Base-by-base conservation (phyloP, 2,329 filamentous ascomycete genomes). In the Alternaria sp. region DNA sequence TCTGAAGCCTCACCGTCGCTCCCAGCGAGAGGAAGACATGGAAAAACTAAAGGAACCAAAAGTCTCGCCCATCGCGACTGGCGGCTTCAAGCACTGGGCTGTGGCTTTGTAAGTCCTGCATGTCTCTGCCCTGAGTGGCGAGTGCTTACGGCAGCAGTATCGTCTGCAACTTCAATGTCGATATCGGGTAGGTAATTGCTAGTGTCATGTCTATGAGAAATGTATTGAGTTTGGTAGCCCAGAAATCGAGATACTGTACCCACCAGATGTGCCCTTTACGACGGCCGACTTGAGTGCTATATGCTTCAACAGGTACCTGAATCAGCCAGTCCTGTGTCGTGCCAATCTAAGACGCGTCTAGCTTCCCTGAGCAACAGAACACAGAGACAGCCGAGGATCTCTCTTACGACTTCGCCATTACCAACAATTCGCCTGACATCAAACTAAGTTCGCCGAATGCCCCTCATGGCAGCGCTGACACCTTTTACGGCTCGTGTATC, bases 401-500 rank as follows among this genome's bases (percentile, higher is more conserved):
- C 11, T 64, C 69, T 6, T 81, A 80, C 68, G 75, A 79, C 59
- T 81, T 80, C 62, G 74, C 75, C 49, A 72, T 80, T 42, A 71
- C 67, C 53, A 81, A 81, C 63, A 77, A 78, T 63, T 81, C 79
- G 8, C 88, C 89, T 4, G 88, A 90, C 61, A 86, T 91, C 44
- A 86, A 63, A 28, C 66, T 81, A 9, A 72, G 58, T 49, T 80
- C 78, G 14, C 78, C 79, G 16, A 73, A 74, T 46, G 62, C 75
- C 16, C 78, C 78, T n/a, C 67, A 80, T 66, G 79, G 78, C 30
- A 81, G 76, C 57, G 60, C 75, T 11, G 72, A 66, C 44, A 69
- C 69, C 16, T 72, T 81, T 56, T 76, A 78, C 54, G 78, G 69
- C 28, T 73, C 68, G 34, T 79, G 76, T 44, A 67, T 81, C 51